A percentile compares a stretch with the other conserved stretches of the same genome.
Conservation (phyloP, 2,329 filamentous ascomycete genomes). For the Penicillium sp. region DNA sequence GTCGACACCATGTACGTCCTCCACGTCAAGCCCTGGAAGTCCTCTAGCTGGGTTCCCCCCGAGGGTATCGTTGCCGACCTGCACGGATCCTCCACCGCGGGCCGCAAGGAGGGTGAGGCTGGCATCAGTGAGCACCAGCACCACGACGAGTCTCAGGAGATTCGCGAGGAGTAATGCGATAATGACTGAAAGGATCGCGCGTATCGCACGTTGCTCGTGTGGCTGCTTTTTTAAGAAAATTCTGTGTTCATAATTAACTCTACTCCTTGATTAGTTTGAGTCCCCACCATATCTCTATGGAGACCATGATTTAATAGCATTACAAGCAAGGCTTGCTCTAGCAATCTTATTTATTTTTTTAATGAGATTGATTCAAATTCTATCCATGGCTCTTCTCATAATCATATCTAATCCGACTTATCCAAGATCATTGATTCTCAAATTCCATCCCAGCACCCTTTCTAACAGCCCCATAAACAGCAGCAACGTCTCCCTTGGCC, state of each 20-base stretch:
- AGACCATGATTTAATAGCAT: constrained; percentile 12
- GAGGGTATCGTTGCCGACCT: constrained; percentile 32
- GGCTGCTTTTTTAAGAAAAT: constrained; percentile 10
- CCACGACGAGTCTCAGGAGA: constrained; percentile 16
- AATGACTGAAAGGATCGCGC: constrained; percentile 1
- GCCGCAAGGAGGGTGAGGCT: constrained; percentile 23
- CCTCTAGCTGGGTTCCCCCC: constrained; percentile 50
- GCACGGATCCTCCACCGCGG: constrained; percentile 18
- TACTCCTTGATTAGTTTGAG: constrained; percentile 10
- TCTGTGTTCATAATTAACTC: constrained; percentile 20
- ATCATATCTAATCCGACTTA: not conserved
- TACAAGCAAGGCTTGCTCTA: not conserved
- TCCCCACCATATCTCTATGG: constrained; percentile 10
- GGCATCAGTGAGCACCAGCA: constrained; percentile 23
- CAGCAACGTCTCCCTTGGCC: constrained; percentile 72
- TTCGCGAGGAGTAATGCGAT: constrained; percentile 12
- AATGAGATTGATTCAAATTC: not conserved
- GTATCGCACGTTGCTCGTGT: not conserved
- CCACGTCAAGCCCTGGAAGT: constrained; percentile 63
- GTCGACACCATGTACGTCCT: constrained; percentile 77
- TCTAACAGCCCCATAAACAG: constrained; percentile 77
- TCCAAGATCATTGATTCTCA: constrained; percentile 57
- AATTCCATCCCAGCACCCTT: constrained; percentile 72
- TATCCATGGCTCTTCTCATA: not conserved
- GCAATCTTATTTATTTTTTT: not conserved